A percentile compares a stretch with the other conserved stretches of the same genome.
These are phyloP conservation scores for Cryptococcus hybrid DNA, from an alignment of 1,284 basidiomycete genomes.

Conservation along the genomic window DNA sequence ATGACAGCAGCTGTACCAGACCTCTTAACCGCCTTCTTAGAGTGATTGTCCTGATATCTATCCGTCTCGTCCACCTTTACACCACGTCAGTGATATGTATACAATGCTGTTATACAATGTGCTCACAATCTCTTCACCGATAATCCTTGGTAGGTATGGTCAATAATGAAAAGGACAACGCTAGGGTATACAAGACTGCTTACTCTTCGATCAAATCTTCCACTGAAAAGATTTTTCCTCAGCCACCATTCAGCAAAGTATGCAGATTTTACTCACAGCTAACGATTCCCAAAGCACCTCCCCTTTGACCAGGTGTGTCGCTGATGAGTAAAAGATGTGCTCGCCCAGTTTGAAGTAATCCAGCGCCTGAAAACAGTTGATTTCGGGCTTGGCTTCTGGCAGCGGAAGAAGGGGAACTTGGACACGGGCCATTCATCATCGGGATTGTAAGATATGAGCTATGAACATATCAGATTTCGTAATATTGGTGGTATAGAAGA, in stretches of 20 bases:
- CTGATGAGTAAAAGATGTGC: conserved; percentile 89
- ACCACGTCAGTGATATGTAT: background rate
- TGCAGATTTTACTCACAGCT: conserved; percentile 45
- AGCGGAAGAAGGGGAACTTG: conserved; percentile 73
- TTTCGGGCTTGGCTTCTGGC: conserved; percentile 82
- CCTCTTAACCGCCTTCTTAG: conserved; percentile 67
- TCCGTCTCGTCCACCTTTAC: conserved; percentile 86
- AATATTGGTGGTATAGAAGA: background rate
- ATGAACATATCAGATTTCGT: conserved; percentile 1
- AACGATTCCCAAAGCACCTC: conserved; percentile 78
- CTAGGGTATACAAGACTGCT: background rate
- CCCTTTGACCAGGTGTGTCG: conserved; percentile 70
- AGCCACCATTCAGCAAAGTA: background rate
- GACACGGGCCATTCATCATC: conserved; percentile 72
- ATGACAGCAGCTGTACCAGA: conserved; percentile 72
- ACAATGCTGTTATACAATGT: background rate
- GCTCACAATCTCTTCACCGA: conserved; percentile 52
- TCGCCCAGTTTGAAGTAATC: conserved; percentile 84
- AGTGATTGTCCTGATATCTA: conserved; percentile 77
- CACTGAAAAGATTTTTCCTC: conserved; percentile 20
- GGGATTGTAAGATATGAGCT: conserved; percentile 90
- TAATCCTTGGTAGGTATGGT: conserved; percentile 36
- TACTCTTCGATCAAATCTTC: conserved; percentile 52
- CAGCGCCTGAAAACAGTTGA: conserved; percentile 67
- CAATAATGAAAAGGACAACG: conserved; percentile 1